Base-by-base conservation (phyloP, 1,284 basidiomycete species). In the Tremellales sp. region DNA sequence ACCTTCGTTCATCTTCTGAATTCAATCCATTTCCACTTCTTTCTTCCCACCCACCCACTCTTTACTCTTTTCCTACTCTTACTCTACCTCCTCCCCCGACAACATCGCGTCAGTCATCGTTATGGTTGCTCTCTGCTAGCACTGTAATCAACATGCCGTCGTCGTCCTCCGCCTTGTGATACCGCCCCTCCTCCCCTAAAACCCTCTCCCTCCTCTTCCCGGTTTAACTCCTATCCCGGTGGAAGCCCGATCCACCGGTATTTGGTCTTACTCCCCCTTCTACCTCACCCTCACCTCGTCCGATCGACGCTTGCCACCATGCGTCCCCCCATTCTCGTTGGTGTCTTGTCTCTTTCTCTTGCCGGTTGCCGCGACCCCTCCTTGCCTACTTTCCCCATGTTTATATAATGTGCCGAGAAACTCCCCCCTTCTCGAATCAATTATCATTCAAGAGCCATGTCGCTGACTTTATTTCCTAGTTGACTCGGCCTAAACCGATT, bases 401-500 rank as follows among this genome's bases (percentile, higher is more conserved):
- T n/a, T 8, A 10, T n/a, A 8, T 8, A 10, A 10, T 33, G 10
- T 8, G 29, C 29, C n/a, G 8, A n/a, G 29, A 8, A 10, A n/a
- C n/a, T 8, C 29, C 8, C 29, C 29, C 10, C 8, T 13, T n/a
- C 36, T 39, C 7, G 36, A 10, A 39, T 39, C 7, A 39, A 12
- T 39, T n/a, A 39, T 39, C 7, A 39, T n/a, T 19, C 10, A 39
- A 12, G 11, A 11, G 19, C 7, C 36, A 12, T n/a, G 36, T n/a
- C 10, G 8, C 13, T 10, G 13, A 39, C 8, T 19, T 31, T 8
- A 31, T 31, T 31, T 15, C 15, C 15, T 17, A 39, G 36, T 10
- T 39, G 10, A 39, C 36, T 39, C 36, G 36, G 13, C 36, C 36
- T 39, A 39, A 39, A 39, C 36, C 36, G 19, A 39, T 39, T 39